A percentile compares a stretch with the other conserved stretches of the same genome.
phyloP scores from a whole-genome alignment of 1,139 yeast genomes.

The Suhomyces chickasaworum region DNA sequence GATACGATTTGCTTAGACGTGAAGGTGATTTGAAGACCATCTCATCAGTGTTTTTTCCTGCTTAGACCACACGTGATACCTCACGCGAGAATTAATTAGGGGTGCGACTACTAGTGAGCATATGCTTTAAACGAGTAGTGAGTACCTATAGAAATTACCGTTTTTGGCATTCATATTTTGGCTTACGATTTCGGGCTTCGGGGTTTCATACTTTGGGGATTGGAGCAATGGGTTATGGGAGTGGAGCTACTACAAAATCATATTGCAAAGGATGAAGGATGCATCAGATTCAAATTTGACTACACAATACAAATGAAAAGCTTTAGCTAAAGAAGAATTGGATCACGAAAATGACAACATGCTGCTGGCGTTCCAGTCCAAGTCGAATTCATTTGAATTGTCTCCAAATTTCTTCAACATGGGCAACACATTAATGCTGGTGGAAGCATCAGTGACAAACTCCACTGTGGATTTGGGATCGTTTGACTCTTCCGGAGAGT shows the following conservation, averaged over 20 bases:
- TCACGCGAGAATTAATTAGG: not conserved
- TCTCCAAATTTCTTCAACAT: constrained; percentile 40
- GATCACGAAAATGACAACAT: constrained; percentile 21
- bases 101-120: too few relatives aligned
- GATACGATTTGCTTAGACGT: constrained; percentile 1
- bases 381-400: constrained; percentile 29
- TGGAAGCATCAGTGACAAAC: constrained; percentile 27
- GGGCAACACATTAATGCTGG: constrained; percentile 30
- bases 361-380: constrained; percentile 42
- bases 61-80: not conserved
- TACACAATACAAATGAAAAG: too few relatives aligned
- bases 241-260: too few relatives aligned
- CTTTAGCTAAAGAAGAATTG: too few relatives aligned
- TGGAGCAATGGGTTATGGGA: too few relatives aligned
- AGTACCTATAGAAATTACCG: not conserved
- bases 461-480: constrained; percentile 23
- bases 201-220: too few relatives aligned
- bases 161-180: too few relatives aligned
- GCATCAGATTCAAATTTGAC: too few relatives aligned
- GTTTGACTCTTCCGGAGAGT: constrained; percentile 10
- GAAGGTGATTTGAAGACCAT: constrained; percentile 1
- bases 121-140: too few relatives aligned
- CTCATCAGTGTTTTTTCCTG: constrained; percentile 2
- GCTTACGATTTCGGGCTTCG: too few relatives aligned
- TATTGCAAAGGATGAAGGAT: too few relatives aligned